Conservation (phyloP, 805 yeast genomes). For the Metschnikowia lachancei region DNA sequence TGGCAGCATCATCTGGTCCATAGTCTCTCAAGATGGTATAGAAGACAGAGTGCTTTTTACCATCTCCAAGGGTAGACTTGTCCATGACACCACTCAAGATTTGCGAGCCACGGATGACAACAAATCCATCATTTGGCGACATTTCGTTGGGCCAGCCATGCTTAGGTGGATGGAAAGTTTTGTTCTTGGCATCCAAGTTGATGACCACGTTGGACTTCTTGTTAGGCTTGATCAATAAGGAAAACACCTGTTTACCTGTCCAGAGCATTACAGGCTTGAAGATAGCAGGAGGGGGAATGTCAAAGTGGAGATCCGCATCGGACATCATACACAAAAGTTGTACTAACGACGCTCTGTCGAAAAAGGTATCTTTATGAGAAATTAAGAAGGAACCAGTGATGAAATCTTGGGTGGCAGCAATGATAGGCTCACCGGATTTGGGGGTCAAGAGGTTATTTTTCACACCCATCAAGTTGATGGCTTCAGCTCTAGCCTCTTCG, state of each 20-base stretch:
- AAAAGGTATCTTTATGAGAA: constrained; percentile 90
- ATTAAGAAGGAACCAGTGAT: constrained; percentile 94
- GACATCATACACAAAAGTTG: constrained; percentile 94
- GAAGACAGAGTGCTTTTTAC: constrained; percentile 94
- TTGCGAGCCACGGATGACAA: constrained; percentile 84
- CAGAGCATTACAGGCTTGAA: constrained; percentile 85
- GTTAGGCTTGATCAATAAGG: constrained; percentile 83
- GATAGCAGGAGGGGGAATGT: constrained; percentile 92
- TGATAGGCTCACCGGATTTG: constrained; percentile 96
- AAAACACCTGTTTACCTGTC: constrained; percentile 97
- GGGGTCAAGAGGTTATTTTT: constrained; percentile 93
- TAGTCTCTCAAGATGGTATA: constrained; percentile 92
- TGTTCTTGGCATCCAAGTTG: constrained; percentile 91
- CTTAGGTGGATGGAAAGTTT: constrained; percentile 78
- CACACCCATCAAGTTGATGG: constrained; percentile 97
- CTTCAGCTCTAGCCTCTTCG: constrained; percentile 98
- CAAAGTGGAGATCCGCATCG: constrained; percentile 84
- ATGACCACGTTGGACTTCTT: constrained; percentile 71
- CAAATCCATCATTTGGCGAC: constrained; percentile 97
- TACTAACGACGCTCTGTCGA: constrained; percentile 78
- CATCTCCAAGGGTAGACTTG: constrained; percentile 93
- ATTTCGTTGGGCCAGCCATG: constrained; percentile 77
- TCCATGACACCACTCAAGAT: constrained; percentile 95
- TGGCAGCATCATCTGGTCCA: constrained; percentile 95
- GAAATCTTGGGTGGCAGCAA: constrained; percentile 99